A percentile compares a stretch with the other conserved stretches of the same genome.
phyloP scores from a whole-genome alignment of 352 stramenopile species.

The Pythium diclinum region DNA sequence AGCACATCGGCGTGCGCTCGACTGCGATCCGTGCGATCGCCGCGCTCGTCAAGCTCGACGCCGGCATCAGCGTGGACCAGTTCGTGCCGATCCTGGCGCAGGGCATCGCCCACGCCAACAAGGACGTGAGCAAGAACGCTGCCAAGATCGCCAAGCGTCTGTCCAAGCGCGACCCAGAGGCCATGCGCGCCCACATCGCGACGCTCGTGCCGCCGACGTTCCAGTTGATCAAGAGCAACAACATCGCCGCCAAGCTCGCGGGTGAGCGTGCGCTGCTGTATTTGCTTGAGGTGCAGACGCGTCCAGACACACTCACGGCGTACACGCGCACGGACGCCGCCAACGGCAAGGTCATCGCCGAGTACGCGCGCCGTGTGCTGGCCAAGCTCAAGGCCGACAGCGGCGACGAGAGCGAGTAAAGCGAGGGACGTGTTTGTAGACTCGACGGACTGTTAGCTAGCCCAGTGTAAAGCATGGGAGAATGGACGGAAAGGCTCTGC shows the following conservation, averaged over 20 bases:
- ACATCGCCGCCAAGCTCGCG: slow-evolving; percentile 85
- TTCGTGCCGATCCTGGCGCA: slow-evolving; percentile 65
- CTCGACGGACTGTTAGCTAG: neutral
- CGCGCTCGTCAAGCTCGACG: slow-evolving; percentile 51
- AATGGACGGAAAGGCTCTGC: neutral
- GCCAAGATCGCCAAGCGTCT: slow-evolving; percentile 73
- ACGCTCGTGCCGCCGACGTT: slow-evolving; percentile 78
- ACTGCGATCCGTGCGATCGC: slow-evolving; percentile 54
- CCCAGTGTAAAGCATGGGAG: neutral
- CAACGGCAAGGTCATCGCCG: slow-evolving; percentile 81
- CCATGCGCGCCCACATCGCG: slow-evolving; percentile 47
- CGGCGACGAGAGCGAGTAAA: slow-evolving; percentile 74
- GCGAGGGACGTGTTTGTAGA: neutral
- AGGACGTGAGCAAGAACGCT: slow-evolving; percentile 72
- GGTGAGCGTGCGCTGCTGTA: slow-evolving; percentile 86
- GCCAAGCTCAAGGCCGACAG: slow-evolving; percentile 86
- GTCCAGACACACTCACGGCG: slow-evolving; percentile 71
- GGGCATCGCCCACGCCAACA: slow-evolving; percentile 67
- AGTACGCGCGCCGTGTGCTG: slow-evolving; percentile 86
- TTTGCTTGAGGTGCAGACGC: slow-evolving; percentile 81
- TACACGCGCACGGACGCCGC: slow-evolving; percentile 56
- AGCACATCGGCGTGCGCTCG: slow-evolving; percentile 61
- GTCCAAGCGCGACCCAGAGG: slow-evolving; percentile 61
- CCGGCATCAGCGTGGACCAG: slow-evolving; percentile 31
- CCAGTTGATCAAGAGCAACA: slow-evolving; percentile 86